Percentiles rank a stretch among this genome's conserved stretches.
These are phyloP conservation scores for Gossypium gossypioides DNA, from an alignment of 441 rosid species.

Conservation along the genomic window DNA sequence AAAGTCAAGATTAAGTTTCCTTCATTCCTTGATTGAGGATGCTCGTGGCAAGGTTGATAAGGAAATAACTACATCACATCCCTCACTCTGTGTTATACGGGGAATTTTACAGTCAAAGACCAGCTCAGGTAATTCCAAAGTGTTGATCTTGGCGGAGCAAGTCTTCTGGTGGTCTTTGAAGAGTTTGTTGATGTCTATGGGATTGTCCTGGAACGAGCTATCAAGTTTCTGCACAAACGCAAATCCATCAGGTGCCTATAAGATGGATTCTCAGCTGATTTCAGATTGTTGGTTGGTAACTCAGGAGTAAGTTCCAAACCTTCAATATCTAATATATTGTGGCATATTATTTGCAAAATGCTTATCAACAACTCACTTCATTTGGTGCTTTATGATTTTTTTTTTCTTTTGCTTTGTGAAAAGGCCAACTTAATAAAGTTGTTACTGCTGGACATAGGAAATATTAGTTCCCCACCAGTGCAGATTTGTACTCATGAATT, in stretches of 20 bases:
- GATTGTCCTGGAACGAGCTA: constrained; percentile 33
- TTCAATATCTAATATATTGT: background rate
- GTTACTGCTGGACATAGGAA: background rate
- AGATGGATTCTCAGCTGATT: constrained; percentile 22
- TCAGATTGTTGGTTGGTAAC: constrained; percentile 43
- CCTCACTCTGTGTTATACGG: constrained; percentile 35
- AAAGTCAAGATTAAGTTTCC: constrained; percentile 34
- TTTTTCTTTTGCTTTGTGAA: background rate
- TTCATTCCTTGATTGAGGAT: constrained; percentile 29
- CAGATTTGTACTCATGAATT: background rate
- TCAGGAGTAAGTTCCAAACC: constrained; percentile 38
- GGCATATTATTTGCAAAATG: constrained; percentile 7
- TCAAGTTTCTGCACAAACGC: constrained; percentile 17
- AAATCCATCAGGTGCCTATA: constrained; percentile 22
- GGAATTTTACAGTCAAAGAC: constrained; percentile 34
- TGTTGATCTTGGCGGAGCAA: constrained; percentile 40
- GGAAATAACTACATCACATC: constrained; percentile 38
- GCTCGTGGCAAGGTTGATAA: constrained; percentile 25
- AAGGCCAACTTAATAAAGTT: background rate
- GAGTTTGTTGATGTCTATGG: constrained; percentile 38
- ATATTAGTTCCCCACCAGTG: background rate
- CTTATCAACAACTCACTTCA: background rate
- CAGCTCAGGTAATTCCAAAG: constrained; percentile 24
- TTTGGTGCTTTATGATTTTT: background rate
- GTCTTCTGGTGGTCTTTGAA: constrained; percentile 44